phyloP scores from a whole-genome alignment of 139 green algal species.

The Gonium pectorale region DNA sequence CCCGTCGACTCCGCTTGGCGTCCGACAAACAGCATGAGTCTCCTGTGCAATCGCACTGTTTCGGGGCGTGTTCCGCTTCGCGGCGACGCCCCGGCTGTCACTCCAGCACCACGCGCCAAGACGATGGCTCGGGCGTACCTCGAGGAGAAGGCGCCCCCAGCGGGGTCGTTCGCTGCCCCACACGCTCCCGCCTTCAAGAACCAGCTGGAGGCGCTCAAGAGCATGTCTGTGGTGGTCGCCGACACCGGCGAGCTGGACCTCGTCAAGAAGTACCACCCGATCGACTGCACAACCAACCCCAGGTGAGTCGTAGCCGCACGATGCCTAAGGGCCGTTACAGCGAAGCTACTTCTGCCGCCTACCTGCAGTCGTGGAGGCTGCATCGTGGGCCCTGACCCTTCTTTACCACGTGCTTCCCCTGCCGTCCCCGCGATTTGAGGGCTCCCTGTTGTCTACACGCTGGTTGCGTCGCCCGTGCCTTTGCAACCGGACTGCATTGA shows the following conservation, averaged over 20 bases:
- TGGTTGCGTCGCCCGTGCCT: too few relatives aligned
- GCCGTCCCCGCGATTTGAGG: too few relatives aligned
- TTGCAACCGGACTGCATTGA: too few relatives aligned
- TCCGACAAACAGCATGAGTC: too few relatives aligned
- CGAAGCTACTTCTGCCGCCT: too few relatives aligned
- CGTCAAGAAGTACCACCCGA: slow-evolving; percentile 65
- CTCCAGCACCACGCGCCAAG: neutral
- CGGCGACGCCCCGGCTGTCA: neutral
- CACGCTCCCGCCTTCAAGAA: slow-evolving; percentile 14
- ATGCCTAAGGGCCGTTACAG: too few relatives aligned
- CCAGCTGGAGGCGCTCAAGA: slow-evolving; percentile 58
- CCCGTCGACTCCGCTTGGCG: too few relatives aligned
- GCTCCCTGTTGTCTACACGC: too few relatives aligned
- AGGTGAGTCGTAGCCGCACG: too few relatives aligned
- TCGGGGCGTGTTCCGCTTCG: neutral
- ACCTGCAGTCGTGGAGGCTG: too few relatives aligned
- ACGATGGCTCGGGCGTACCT: slow-evolving; percentile 3
- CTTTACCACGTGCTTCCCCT: too few relatives aligned
- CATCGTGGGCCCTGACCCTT: too few relatives aligned
- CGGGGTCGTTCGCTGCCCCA: neutral
- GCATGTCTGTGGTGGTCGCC: slow-evolving; percentile 66
- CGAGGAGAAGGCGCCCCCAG: slow-evolving; percentile 11
- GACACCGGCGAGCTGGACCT: slow-evolving; percentile 78
- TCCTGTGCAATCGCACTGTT: neutral
- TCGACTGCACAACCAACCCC: slow-evolving; percentile 91